Evolutionary conservation across 495 filamentous ascomycete species (phyloP), one percentile per base, ranked within the genome.

Genomic region (Penicillium cosmopolitanum): DNA sequence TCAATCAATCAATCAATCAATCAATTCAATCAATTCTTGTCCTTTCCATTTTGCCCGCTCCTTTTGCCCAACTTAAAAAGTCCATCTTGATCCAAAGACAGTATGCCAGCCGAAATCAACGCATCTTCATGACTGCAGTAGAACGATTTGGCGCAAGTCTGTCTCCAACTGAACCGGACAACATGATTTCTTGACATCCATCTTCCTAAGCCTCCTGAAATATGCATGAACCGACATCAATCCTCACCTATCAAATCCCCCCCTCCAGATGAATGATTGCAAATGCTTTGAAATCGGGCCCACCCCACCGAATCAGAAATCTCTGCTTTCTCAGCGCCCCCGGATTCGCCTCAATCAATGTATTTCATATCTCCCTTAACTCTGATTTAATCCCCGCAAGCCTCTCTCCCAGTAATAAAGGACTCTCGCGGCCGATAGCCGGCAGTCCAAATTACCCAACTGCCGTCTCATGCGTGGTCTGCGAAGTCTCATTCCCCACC

Each of bases 401-500:
- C 42, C 16, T 19, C 16, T 19, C 8, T 8, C 16, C 42, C n/a
- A 44, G 16, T 44, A 12, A 44, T 28, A 19, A 10, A 16, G n/a
- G 19, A 44, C 16, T 44, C 9, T 44, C 6, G n/a, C 16, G 16
- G 23, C 12, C 16, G 43, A 48, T 48, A 23, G 23, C 56, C 67
- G 66, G 66, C 58, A 67, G 35, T 64, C 16, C 12, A 4, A 38
- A 28, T 2, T 16, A 16, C 36, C 7, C 40, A 64, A 69, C 58
- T 65, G 67, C 64, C 67, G 64, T 52, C 57, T 35, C 55, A 69
- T 69, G 64, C 55, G 48, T 34, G 52, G 47, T 18, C n/a, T 64
- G 48, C 60, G 28, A 46, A 19, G 21, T 19, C 38, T 59, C 31
- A 33, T 58, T 21, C 21, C 48, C 47, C 66, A 43, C 56, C 36